Evolutionary conservation across 2,329 filamentous ascomycete species (phyloP).

Genomic region (Hymenotorrendiella dingleyae): DNA sequence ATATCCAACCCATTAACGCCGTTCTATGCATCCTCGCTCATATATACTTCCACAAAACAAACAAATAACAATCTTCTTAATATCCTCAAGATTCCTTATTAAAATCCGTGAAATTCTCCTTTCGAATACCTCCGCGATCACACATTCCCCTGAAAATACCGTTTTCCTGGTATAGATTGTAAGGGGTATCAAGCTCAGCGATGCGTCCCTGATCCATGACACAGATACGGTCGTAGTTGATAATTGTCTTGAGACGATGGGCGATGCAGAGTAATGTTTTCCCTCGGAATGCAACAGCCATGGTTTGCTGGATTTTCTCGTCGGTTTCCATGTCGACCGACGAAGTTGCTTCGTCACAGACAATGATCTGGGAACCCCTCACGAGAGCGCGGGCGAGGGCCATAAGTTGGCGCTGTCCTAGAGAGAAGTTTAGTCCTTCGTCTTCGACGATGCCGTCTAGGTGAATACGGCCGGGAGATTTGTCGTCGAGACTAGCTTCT

Average conservation of each 20-base stretch:
- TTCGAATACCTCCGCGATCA: slow-evolving; percentile 49
- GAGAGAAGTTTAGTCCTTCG: slow-evolving; percentile 91
- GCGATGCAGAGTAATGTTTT: slow-evolving; percentile 90
- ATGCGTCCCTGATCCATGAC: slow-evolving; percentile 91
- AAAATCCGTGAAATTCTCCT: slow-evolving; percentile 29
- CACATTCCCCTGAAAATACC: slow-evolving; percentile 74
- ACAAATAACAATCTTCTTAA: too few relatives aligned
- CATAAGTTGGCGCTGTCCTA: slow-evolving; percentile 93
- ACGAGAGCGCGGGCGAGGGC: slow-evolving; percentile 88
- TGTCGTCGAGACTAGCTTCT: slow-evolving; percentile 33
- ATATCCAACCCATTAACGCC: too few relatives aligned
- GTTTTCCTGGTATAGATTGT: slow-evolving; percentile 63
- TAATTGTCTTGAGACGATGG: slow-evolving; percentile 84
- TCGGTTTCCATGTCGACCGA: slow-evolving; percentile 96
- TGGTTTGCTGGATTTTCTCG: slow-evolving; percentile 87
- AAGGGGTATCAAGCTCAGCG: slow-evolving; percentile 76
- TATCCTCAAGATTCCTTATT: too few relatives aligned
- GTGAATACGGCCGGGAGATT: slow-evolving; percentile 57
- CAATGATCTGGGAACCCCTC: slow-evolving; percentile 80
- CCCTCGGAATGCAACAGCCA: slow-evolving; percentile 76
- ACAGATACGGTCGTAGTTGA: slow-evolving; percentile 90
- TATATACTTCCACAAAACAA: too few relatives aligned
- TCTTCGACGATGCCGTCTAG: slow-evolving; percentile 86
- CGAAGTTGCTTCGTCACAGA: slow-evolving; percentile 94
- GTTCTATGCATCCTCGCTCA: too few relatives aligned